phyloP scores from a whole-genome alignment of 1,139 yeast genomes.

The Candida neerlandica region DNA sequence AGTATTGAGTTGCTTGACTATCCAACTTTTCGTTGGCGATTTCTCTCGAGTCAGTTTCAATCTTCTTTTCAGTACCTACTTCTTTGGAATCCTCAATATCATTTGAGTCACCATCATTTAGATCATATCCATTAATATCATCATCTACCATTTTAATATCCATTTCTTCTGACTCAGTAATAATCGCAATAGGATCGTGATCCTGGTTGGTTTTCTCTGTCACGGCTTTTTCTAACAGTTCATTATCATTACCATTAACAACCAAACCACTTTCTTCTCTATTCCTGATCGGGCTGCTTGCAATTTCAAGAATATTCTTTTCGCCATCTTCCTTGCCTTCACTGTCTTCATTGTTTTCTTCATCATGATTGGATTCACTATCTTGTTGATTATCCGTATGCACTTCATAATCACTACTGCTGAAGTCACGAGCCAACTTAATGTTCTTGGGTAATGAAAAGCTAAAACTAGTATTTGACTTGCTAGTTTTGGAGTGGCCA shows the following conservation, averaged over 20 bases:
- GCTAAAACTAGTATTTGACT: background rate
- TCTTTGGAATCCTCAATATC: background rate
- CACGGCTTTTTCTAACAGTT: too few species aligned
- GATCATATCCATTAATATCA: background rate
- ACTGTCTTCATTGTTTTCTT: background rate
- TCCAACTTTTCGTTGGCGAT: background rate
- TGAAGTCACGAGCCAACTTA: background rate
- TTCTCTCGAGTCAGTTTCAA: background rate
- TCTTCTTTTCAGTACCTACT: background rate
- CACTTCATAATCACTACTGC: background rate
- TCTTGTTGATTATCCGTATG: background rate
- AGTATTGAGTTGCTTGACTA: background rate
- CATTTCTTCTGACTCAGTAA: too few species aligned
- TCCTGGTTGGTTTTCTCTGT: too few species aligned
- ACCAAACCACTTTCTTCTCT: too few species aligned
- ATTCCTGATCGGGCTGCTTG: too few species aligned
- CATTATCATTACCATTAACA: too few species aligned
- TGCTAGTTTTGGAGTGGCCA: background rate
- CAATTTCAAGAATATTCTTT: too few species aligned
- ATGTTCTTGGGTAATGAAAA: constrained; percentile 3
- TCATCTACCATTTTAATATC: background rate
- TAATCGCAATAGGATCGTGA: too few species aligned
- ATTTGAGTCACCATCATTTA: background rate
- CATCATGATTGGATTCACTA: background rate
- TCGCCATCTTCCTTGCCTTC: background rate